These are phyloP conservation scores for Lyophyllum atratum DNA, from an alignment of 768 basidiomycete species.

Conservation along the genomic window DNA sequence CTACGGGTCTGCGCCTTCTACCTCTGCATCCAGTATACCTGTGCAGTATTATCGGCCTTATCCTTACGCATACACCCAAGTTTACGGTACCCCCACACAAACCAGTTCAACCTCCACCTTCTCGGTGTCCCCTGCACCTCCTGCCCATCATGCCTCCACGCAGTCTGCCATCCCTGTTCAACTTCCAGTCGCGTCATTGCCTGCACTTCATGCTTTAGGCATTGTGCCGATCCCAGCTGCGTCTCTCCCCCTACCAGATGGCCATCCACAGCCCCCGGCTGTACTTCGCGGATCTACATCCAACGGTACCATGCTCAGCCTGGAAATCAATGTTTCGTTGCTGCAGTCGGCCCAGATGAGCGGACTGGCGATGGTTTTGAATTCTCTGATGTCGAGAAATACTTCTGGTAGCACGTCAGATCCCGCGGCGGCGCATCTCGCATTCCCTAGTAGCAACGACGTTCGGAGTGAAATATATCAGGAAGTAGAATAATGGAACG, in stretches of 20 bases:
- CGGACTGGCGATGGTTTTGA: conserved; percentile 70
- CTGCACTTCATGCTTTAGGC: conserved; percentile 68
- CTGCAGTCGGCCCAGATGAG: conserved; percentile 78
- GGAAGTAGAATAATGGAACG: background rate
- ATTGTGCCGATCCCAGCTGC: conserved; percentile 69
- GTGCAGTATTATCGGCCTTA: conserved; percentile 66
- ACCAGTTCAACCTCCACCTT: conserved; percentile 35
- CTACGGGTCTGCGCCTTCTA: conserved; percentile 32
- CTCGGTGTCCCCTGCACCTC: conserved; percentile 27
- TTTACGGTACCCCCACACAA: conserved; percentile 43
- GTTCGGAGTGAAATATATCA: background rate
- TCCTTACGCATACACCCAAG: conserved; percentile 65
- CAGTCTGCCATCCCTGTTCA: conserved; percentile 65
- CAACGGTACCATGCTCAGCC: conserved; percentile 69
- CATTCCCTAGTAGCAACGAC: background rate
- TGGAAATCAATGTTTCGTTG: conserved; percentile 78
- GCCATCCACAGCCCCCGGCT: conserved; percentile 72
- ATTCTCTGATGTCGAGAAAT: conserved; percentile 63
- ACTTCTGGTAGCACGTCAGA: conserved; percentile 1
- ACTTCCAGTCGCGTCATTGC: conserved; percentile 65
- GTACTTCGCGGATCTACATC: conserved; percentile 71
- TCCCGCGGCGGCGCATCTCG: background rate
- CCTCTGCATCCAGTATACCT: conserved; percentile 34
- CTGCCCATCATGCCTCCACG: conserved; percentile 21
- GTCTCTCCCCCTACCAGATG: conserved; percentile 50